Base-by-base conservation (phyloP, 495 filamentous ascomycete species). In the Penicillium pulvis region DNA sequence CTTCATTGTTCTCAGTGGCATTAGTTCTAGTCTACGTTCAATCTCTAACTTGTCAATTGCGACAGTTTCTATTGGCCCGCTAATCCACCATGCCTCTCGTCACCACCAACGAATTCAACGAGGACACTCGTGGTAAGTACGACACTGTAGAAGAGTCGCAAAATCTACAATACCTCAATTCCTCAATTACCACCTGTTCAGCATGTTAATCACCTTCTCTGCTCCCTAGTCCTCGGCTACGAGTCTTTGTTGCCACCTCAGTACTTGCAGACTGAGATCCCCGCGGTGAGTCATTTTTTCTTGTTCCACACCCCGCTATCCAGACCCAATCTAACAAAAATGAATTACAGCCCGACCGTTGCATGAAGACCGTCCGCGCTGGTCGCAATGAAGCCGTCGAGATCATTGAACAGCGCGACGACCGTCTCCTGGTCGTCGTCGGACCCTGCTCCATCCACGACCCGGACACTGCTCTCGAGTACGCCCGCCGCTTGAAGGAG, bases 391-490 rank as follows among this genome's bases (percentile, higher is more conserved):
- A 96, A 66, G 89, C 92, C 59, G 81, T 92, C 55, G 79, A 86
- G 49, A 89, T 97, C 70, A 90, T 98, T 58, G 92, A 90, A 70
- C 86, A 87, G 67, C 75, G 80, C 42, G 82, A 85, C 65, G 91
- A 96, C 79, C 91, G 92, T 49, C 89, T 98, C 6, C 85, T 98
- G 57, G 94, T 98, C 61, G 85, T 98, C 51, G 90, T 94, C 65
- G 94, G 94, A 1, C 94, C 94, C 30, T 98, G 94, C 82, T 97
- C 93, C 46, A 92, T 98, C 70, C 94, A 98, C 79, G 94, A 98
- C 74, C 94, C 94, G 2, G 85, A 80, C 23, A 86, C 85, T 11
- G 94, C 94, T 2, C 81, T 93, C 59, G 94, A 97, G 72, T 98
- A 98, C 75, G 87, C 88, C 62, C 65, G 77, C 30, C 85, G 87